phyloP scores from a whole-genome alignment of 2,329 filamentous ascomycete species.

The Paradendryphiella salina region DNA sequence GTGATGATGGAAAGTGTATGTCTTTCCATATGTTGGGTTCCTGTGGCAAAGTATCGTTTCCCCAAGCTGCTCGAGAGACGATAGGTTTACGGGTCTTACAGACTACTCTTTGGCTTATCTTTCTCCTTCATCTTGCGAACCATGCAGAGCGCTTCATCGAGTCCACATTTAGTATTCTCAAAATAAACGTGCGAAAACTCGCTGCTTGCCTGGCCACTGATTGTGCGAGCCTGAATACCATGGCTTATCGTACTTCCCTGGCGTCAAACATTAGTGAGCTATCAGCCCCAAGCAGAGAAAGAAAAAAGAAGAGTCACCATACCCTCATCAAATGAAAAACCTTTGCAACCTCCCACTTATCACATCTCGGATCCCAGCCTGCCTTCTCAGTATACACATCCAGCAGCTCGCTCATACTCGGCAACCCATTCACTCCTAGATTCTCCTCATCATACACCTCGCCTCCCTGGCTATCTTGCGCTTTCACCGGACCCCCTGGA shows the following conservation, averaged over 20 bases:
- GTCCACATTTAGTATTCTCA: slow-evolving; percentile 38
- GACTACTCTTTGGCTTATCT: slow-evolving; percentile 28
- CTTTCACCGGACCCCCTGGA: slow-evolving; percentile 41
- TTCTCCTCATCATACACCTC: slow-evolving; percentile 36
- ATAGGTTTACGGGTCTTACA: slow-evolving; percentile 12
- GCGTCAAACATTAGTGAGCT: not conserved
- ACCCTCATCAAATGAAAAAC: slow-evolving; percentile 44
- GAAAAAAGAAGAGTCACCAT: not conserved
- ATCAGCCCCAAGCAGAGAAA: not conserved
- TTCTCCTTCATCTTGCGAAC: slow-evolving; percentile 34
- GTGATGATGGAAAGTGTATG: no score
- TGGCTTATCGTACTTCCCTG: slow-evolving; percentile 43
- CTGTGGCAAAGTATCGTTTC: no score
- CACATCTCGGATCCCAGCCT: slow-evolving; percentile 67
- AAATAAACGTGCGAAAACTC: slow-evolving; percentile 45
- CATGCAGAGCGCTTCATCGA: slow-evolving; percentile 36
- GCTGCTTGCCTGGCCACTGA: slow-evolving; percentile 44
- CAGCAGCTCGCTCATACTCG: slow-evolving; percentile 60
- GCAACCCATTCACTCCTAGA: slow-evolving; percentile 64
- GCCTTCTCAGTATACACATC: slow-evolving; percentile 67
- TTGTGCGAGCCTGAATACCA: slow-evolving; percentile 43
- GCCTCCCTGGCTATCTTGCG: slow-evolving; percentile 47
- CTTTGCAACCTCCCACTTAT: slow-evolving; percentile 42
- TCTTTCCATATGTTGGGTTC: no score
- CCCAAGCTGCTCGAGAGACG: no score